A percentile compares a stretch with the other conserved stretches of the same genome.
These are phyloP conservation scores for Pichia californica DNA, from an alignment of 805 yeast genomes.

Conservation along the genomic window DNA sequence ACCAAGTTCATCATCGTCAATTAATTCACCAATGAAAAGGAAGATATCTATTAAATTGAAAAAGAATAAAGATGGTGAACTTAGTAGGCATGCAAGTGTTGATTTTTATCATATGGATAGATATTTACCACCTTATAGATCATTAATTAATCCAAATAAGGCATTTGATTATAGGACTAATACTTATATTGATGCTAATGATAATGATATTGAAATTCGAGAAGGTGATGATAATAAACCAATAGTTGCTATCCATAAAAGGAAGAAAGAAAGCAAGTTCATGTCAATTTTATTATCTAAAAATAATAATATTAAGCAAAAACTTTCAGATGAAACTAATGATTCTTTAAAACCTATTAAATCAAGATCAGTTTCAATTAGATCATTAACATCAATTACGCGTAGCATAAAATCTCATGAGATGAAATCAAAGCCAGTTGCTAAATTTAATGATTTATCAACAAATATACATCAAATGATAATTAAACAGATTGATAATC, in stretches of 20 bases:
- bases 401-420: slow-evolving; percentile 2
- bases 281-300: slow-evolving; percentile 36
- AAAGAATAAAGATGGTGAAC: slow-evolving; percentile 6
- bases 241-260: slow-evolving; percentile 6
- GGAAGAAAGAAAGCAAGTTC: slow-evolving; percentile 8
- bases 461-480: slow-evolving; percentile 36
- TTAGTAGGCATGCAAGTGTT: slow-evolving; percentile 6
- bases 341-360: slow-evolving; percentile 36
- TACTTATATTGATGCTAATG: slow-evolving; percentile 27
- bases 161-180: slow-evolving; percentile 47
- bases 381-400: slow-evolving; percentile 5
- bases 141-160: slow-evolving; percentile 42
- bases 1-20: not conserved
- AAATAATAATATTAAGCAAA: slow-evolving; percentile 21
- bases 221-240: slow-evolving; percentile 4
- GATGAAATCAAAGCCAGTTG: slow-evolving; percentile 1
- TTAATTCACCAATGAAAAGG: not conserved
- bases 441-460: slow-evolving; percentile 30
- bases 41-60: slow-evolving; percentile 5
- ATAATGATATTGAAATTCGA: slow-evolving; percentile 10
- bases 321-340: slow-evolving; percentile 31
- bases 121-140: slow-evolving; percentile 47
- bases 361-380: slow-evolving; percentile 18
- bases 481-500: slow-evolving; percentile 31
- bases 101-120: slow-evolving; percentile 19